Percentiles rank a stretch among this genome's conserved stretches.
These are phyloP conservation scores for Rutstroemia sp. DNA, from an alignment of 2,329 filamentous ascomycete genomes.

Conservation along the genomic window DNA sequence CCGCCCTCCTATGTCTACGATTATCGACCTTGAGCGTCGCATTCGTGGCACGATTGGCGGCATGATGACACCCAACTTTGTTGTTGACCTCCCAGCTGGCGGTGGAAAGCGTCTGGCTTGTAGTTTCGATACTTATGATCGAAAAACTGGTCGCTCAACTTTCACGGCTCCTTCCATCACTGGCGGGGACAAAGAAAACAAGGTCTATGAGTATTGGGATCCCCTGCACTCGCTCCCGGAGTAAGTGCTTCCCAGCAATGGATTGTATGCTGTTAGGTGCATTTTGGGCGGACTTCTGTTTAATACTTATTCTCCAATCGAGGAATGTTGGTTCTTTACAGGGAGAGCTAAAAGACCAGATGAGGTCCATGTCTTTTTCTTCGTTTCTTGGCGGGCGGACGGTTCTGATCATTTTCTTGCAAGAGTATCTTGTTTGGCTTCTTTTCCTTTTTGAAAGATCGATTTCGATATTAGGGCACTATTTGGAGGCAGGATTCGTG, in stretches of 20 bases:
- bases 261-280: background rate
- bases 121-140: slow-evolving; percentile 46
- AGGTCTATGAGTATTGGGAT: slow-evolving; percentile 51
- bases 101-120: slow-evolving; percentile 55
- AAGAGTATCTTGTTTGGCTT: background rate
- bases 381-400: background rate
- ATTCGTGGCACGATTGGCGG: slow-evolving; percentile 55
- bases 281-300: background rate
- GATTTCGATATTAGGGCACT: too few relatives aligned
- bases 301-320: too few relatives aligned
- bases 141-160: slow-evolving; percentile 43
- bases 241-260: background rate
- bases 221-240: slow-evolving; percentile 28
- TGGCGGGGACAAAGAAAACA: slow-evolving; percentile 37
- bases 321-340: too few relatives aligned
- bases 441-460: background rate
- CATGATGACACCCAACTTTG: slow-evolving; percentile 55
- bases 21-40: slow-evolving; percentile 48
- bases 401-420: background rate
- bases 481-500: background rate
- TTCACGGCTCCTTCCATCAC: slow-evolving; percentile 49
- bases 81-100: slow-evolving; percentile 56
- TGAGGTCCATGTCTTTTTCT: background rate
- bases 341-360: too few relatives aligned
- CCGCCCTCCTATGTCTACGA: slow-evolving; percentile 51